Evolutionary conservation across 495 filamentous ascomycete genomes (phyloP).

Genomic region (Penicillium pulvis): DNA sequence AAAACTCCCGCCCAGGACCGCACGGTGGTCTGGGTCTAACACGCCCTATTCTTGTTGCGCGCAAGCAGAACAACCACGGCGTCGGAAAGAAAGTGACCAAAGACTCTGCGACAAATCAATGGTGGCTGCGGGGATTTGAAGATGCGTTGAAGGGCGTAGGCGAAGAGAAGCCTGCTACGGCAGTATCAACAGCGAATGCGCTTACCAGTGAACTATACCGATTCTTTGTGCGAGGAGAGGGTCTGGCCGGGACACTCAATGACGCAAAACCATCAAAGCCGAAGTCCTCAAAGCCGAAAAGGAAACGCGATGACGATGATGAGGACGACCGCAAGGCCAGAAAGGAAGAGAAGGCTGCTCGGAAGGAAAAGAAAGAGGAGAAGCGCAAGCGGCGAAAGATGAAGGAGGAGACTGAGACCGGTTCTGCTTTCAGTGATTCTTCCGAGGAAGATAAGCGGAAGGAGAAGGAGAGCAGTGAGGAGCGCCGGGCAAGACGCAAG

Average conservation of each 20-base stretch:
- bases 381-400: slow-evolving; percentile 42
- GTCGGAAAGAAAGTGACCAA: slow-evolving; percentile 69
- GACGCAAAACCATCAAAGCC: slow-evolving; percentile 19
- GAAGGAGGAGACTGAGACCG: slow-evolving; percentile 27
- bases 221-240: slow-evolving; percentile 76
- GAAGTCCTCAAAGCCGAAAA: slow-evolving; percentile 26
- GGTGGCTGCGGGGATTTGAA: slow-evolving; percentile 84
- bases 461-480: slow-evolving; percentile 31
- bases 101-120: slow-evolving; percentile 62
- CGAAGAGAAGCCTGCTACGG: slow-evolving; percentile 40
- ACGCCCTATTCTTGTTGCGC: slow-evolving; percentile 67
- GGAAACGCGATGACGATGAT: slow-evolving; percentile 26
- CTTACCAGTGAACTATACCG: slow-evolving; percentile 70
- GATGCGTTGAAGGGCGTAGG: slow-evolving; percentile 69
- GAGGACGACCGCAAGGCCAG: slow-evolving; percentile 22
- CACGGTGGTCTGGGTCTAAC: slow-evolving; percentile 65
- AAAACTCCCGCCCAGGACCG: slow-evolving; percentile 59
- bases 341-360: slow-evolving; percentile 25
- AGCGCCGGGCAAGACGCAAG: slow-evolving; percentile 26
- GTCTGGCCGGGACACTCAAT: slow-evolving; percentile 66
- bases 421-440: slow-evolving; percentile 15
- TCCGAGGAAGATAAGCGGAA: slow-evolving; percentile 16
- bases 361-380: slow-evolving; percentile 28
- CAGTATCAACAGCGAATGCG: slow-evolving; percentile 32
- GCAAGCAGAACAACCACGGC: slow-evolving; percentile 68